Evolutionary conservation across 306 rosid genomes (phyloP), one percentile per base, ranked within the genome.

Genomic region (Biancaea sappan): DNA sequence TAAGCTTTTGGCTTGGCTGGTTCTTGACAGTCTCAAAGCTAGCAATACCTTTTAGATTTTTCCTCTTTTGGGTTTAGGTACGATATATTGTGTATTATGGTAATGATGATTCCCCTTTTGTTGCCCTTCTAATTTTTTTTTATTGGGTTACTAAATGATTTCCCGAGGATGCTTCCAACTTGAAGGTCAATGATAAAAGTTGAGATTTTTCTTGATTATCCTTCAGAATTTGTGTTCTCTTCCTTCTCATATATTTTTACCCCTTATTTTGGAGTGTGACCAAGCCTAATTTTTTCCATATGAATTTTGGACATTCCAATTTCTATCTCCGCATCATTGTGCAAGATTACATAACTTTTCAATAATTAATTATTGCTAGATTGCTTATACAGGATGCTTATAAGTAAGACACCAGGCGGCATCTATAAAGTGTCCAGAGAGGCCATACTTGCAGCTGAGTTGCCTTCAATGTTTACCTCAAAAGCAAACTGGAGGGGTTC

Each of bases 401-500:
- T 94, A 52, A 84, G 86, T 81, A 94, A 92, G 90, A 85, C 89
- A 31, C 99, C 96, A 29, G 78, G 85, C 48, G 99, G 99, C 25
- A 64, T 90, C 82, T 94, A 92, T 78, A 94, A 86, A 88, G 62
- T 92, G 69, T 94, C 99, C 68, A 87, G 99, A 82, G 97, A 80
- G 74, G 96, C 91, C 31, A 80, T 88, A 73, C 88, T 94, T 34
- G 29, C 80, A 2, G 89, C 96, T 24, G 96, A 94, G 77, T 72
- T 94, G 81, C 97, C 99, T 73, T 87, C 70, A 72, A 69, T 80
- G 50, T 90, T 78, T 84, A 87, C 90, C 46, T 65, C 96, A 22
- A 90, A 81, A 73, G 75, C 88, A 80, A 92, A 94, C 77, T 94
- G 99, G 99, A 92, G 88, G 84, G 97, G 97, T 58, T 83, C 88